Evolutionary conservation across 2,329 filamentous ascomycete genomes (phyloP).

Genomic region (Aspergillus candidus): DNA sequence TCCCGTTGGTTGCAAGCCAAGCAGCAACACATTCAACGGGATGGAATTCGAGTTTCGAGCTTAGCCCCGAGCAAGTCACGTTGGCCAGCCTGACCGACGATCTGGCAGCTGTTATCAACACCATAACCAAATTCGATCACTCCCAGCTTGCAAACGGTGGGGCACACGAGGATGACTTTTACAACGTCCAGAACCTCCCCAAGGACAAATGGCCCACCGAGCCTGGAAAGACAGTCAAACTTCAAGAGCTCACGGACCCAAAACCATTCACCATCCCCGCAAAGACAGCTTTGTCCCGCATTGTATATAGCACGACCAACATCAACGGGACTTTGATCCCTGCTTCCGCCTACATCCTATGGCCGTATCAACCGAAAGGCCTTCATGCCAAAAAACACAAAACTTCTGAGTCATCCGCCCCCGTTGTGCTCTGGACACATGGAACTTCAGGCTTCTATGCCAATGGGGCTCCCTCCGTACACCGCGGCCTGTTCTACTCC

Average conservation of each 20-base stretch:
- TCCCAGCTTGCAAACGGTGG: constrained; percentile 16
- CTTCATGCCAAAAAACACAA: constrained; percentile 1
- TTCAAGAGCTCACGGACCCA: constrained; percentile 12
- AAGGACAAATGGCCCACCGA: constrained; percentile 10
- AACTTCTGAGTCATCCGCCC: constrained; percentile 6
- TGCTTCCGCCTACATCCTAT: constrained; percentile 47
- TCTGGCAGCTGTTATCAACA: constrained; percentile 5
- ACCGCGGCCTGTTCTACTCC: constrained; percentile 39
- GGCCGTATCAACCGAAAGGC: constrained; percentile 37
- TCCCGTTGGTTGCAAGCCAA: constrained; percentile 1
- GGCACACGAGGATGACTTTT: constrained; percentile 14
- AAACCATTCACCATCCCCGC: constrained; percentile 11
- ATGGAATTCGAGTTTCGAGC: constrained; percentile 11
- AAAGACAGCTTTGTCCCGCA: constrained; percentile 37
- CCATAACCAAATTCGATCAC: constrained; percentile 12
- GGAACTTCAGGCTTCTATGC: constrained; percentile 41
- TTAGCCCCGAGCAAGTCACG: constrained; percentile 6
- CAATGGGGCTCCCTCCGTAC: constrained; percentile 37
- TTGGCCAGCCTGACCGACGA: constrained; percentile 6
- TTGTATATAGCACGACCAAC: constrained; percentile 45
- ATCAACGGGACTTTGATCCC: constrained; percentile 43
- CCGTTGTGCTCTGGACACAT: constrained; percentile 41
- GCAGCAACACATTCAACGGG: constrained; percentile 7
- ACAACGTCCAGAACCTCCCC: constrained; percentile 7
- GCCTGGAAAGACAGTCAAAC: constrained; percentile 10